Evolutionary conservation across 1,139 yeast species (phyloP).

Genomic region (Kazachstania sp.): DNA sequence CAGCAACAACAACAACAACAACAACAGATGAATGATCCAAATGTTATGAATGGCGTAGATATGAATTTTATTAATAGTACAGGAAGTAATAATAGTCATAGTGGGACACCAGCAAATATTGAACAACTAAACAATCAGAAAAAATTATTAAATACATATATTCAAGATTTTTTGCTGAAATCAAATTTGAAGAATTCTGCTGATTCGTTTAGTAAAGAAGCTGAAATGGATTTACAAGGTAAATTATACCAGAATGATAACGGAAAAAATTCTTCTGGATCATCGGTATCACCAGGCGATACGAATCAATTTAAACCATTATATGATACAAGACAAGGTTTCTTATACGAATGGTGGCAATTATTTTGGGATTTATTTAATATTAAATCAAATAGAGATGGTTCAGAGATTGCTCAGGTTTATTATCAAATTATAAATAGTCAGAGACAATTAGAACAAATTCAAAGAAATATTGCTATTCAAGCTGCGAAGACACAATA

Average conservation of each 20-base stretch:
- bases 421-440: conserved; percentile 63
- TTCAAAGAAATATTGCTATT: conserved; percentile 39
- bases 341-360: conserved; percentile 88
- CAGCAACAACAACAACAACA: background rate
- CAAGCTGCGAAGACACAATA: conserved; percentile 34
- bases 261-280: background rate
- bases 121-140: conserved; percentile 1
- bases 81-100: background rate
- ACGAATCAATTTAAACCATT: conserved; percentile 7
- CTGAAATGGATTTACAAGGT: conserved; percentile 34
- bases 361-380: conserved; percentile 91
- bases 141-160: conserved; percentile 67
- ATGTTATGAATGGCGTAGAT: background rate
- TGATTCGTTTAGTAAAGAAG: conserved; percentile 61
- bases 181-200: conserved; percentile 71
- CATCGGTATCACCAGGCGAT: background rate
- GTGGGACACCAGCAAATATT: background rate
- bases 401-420: conserved; percentile 57
- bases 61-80: background rate
- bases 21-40: background rate
- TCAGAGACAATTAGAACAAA: conserved; percentile 56
- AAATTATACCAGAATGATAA: background rate
- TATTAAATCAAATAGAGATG: conserved; percentile 60
- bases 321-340: conserved; percentile 7
- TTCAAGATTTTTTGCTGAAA: conserved; percentile 77